These are phyloP conservation scores for Phytophthora capsici DNA, from an alignment of 352 stramenopile genomes.

Conservation along the genomic window DNA sequence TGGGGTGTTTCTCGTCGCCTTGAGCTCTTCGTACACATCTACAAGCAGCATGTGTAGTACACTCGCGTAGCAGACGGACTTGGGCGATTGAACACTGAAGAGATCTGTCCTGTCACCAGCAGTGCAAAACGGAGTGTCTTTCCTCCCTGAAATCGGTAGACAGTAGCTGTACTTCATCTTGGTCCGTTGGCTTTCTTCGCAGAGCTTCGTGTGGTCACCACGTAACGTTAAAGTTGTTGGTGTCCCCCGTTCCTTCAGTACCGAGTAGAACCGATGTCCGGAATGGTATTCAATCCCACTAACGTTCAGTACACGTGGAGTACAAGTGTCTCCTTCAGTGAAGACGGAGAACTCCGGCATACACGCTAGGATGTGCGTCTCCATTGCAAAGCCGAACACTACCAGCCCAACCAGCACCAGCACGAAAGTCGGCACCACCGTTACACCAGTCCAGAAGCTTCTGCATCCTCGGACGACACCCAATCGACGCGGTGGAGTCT, in stretches of 20 bases:
- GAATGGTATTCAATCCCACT: slow-evolving; percentile 30
- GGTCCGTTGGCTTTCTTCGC: slow-evolving; percentile 13
- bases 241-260: slow-evolving; percentile 19
- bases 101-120: slow-evolving; percentile 53
- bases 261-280: slow-evolving; percentile 24
- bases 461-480: slow-evolving; percentile 2
- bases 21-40: slow-evolving; percentile 59
- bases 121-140: slow-evolving; percentile 53
- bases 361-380: slow-evolving; percentile 14
- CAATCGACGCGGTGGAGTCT: not conserved
- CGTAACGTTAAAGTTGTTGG: slow-evolving; percentile 28
- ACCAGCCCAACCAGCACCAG: slow-evolving; percentile 11
- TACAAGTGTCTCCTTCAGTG: slow-evolving; percentile 9
- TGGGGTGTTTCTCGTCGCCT: slow-evolving; percentile 31
- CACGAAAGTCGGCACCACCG: slow-evolving; percentile 11
- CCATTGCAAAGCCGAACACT: slow-evolving; percentile 16
- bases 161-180: slow-evolving; percentile 41
- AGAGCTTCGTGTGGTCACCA: slow-evolving; percentile 30
- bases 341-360: slow-evolving; percentile 11
- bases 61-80: slow-evolving; percentile 57
- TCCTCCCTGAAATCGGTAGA: slow-evolving; percentile 56
- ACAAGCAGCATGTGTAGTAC: slow-evolving; percentile 69
- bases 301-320: slow-evolving; percentile 16
- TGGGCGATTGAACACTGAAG: slow-evolving; percentile 29
- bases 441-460: slow-evolving; percentile 12